These are phyloP conservation scores for Neurospora crassa DNA, from an alignment of 2,329 filamentous ascomycete species.

Conservation along the genomic window DNA sequence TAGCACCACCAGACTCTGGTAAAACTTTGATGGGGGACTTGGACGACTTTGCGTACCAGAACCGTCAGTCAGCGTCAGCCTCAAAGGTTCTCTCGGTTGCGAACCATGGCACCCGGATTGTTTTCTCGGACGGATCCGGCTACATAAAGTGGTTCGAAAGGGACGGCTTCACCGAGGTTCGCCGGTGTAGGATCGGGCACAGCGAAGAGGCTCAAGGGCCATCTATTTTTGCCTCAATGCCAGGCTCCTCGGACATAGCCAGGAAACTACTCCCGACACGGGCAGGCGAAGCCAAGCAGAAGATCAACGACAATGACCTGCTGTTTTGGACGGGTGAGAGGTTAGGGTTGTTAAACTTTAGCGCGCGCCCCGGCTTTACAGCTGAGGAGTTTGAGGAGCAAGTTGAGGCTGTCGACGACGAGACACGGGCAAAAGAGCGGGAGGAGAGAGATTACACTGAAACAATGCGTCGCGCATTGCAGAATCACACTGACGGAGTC, in stretches of 20 bases:
- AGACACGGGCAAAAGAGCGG: constrained; percentile 40
- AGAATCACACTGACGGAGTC: constrained; percentile 70
- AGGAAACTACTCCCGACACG: constrained; percentile 65
- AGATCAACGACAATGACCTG: constrained; percentile 54
- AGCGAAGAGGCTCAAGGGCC: constrained; percentile 36
- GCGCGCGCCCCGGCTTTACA: constrained; percentile 37
- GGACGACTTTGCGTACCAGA: constrained; percentile 52
- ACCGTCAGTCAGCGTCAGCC: constrained; percentile 71
- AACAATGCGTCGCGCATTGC: constrained; percentile 64
- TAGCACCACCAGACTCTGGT: constrained; percentile 28
- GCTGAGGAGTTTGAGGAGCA: constrained; percentile 41
- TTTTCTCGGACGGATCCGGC: constrained; percentile 76
- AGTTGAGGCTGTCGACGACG: constrained; percentile 25
- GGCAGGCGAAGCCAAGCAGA: constrained; percentile 19
- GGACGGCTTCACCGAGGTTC: constrained; percentile 59
- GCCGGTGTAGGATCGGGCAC: constrained; percentile 44
- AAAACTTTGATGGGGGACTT: constrained; percentile 12
- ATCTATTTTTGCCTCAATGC: constrained; percentile 43
- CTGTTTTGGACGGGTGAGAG: constrained; percentile 84
- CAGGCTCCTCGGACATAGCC: constrained; percentile 60
- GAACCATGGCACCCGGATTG: constrained; percentile 72
- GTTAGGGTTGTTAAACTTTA: constrained; percentile 62
- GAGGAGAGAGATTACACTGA: constrained; percentile 48
- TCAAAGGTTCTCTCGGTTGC: constrained; percentile 76
- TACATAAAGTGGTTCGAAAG: constrained; percentile 85